Evolutionary conservation across 352 stramenopile species (phyloP).

Genomic region (Hyaloperonospora arabidopsidis): DNA sequence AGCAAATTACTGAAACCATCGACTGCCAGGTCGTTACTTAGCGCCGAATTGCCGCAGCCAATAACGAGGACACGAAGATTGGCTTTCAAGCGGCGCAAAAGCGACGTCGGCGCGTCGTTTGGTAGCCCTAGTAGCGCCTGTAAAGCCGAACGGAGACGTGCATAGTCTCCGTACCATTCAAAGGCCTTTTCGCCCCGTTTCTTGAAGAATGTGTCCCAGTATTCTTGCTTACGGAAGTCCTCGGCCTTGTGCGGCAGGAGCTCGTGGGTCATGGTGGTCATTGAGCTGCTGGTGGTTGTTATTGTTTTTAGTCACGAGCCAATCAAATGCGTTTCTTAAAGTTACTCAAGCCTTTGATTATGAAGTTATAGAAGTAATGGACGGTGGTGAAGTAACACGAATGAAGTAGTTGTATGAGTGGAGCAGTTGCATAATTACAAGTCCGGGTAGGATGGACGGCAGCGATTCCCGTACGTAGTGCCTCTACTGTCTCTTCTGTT

Average conservation of each 20-base stretch:
- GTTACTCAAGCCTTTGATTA: too few species aligned
- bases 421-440: neutral
- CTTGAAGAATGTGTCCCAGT: slow-evolving; percentile 70
- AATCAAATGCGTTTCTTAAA: neutral
- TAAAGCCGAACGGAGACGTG: slow-evolving; percentile 31
- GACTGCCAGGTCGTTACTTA: slow-evolving; percentile 47
- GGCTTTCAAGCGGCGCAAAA: slow-evolving; percentile 31
- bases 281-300: neutral
- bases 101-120: slow-evolving; percentile 16
- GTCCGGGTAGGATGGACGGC: slow-evolving; percentile 24
- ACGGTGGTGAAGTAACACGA: neutral
- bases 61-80: slow-evolving; percentile 56
- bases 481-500: neutral
- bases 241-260: slow-evolving; percentile 40
- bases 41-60: slow-evolving; percentile 70
- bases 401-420: neutral
- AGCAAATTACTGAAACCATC: slow-evolving; percentile 51
- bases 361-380: too few species aligned
- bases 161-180: slow-evolving; percentile 74
- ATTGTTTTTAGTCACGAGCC: neutral
- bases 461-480: slow-evolving; percentile 34
- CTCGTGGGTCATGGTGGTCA: slow-evolving; percentile 20
- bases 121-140: slow-evolving; percentile 27
- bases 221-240: slow-evolving; percentile 64
- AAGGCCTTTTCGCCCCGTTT: slow-evolving; percentile 65